These are phyloP conservation scores for Blastobotrys ciferrii DNA, from an alignment of 1,139 yeast species.

Conservation along the genomic window DNA sequence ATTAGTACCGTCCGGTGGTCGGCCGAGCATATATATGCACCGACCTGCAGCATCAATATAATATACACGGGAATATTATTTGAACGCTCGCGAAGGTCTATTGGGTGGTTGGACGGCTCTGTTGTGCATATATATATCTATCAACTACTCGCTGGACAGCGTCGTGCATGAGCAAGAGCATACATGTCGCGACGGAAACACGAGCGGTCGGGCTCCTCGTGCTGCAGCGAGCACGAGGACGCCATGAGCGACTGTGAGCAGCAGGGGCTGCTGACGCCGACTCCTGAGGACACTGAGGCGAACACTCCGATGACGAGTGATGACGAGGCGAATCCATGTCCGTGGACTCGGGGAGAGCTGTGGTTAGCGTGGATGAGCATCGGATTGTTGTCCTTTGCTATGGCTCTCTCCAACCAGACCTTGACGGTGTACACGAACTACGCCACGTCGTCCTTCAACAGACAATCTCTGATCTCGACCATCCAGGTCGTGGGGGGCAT, in stretches of 20 bases:
- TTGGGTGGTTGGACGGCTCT: neutral
- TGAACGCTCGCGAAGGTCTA: neutral
- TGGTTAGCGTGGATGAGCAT: conserved; percentile 33
- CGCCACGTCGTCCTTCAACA: conserved; percentile 42
- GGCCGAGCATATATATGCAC: too few relatives aligned
- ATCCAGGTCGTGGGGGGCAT: conserved; percentile 43
- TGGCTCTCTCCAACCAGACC: conserved; percentile 41
- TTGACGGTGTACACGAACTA: conserved; percentile 41
- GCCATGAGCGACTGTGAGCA: neutral
- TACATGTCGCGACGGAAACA: neutral
- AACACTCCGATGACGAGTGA: neutral
- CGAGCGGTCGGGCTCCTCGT: too few relatives aligned
- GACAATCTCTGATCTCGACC: conserved; percentile 42
- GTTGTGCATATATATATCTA: neutral
- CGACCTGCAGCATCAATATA: neutral
- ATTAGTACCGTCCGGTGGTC: too few relatives aligned
- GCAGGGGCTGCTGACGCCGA: neutral
- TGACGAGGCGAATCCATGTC: conserved; percentile 8
- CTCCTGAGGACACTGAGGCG: neutral
- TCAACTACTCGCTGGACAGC: neutral
- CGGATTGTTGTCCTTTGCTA: conserved; percentile 41
- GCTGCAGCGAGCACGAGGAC: neutral
- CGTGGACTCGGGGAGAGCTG: conserved; percentile 28
- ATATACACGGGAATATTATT: neutral
- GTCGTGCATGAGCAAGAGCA: neutral